A percentile compares a stretch with the other conserved stretches of the same genome.
phyloP scores from a whole-genome alignment of 108 stramenopile species.

The Discostella pseudostelligera region DNA sequence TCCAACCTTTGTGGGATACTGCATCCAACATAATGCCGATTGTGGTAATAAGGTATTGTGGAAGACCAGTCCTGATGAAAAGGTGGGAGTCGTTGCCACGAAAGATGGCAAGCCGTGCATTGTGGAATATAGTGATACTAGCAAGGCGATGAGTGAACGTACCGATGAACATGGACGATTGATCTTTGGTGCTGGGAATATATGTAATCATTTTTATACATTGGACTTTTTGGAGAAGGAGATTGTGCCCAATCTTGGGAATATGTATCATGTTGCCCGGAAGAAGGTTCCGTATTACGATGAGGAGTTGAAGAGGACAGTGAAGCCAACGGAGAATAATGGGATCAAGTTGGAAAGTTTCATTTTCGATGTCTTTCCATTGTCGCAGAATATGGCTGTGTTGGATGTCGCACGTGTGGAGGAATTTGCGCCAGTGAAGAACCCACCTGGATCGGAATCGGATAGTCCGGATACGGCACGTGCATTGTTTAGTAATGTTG shows the following conservation, averaged over 20 bases:
- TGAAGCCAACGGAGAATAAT: conserved; percentile 71
- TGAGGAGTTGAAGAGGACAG: conserved; percentile 51
- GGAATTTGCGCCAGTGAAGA: conserved; percentile 99
- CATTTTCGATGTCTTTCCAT: conserved; percentile 98
- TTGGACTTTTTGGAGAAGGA: conserved; percentile 83
- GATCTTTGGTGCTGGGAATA: conserved; percentile 95
- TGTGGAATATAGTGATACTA: conserved; percentile 93
- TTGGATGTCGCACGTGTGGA: conserved; percentile 86
- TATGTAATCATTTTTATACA: conserved; percentile 98
- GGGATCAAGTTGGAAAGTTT: conserved; percentile 99
- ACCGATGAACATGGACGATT: conserved; percentile 60
- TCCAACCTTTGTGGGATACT: conserved; percentile 94
- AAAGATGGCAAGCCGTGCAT: conserved; percentile 81
- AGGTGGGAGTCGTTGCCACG: conserved; percentile 89
- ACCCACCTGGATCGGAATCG: conserved; percentile 67
- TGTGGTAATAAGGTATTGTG: conserved; percentile 95
- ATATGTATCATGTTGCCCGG: conserved; percentile 92
- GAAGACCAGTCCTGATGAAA: conserved; percentile 86
- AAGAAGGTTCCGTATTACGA: conserved; percentile 97
- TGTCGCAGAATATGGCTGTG: conserved; percentile 83
- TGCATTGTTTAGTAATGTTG: conserved; percentile 57
- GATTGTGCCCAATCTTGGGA: conserved; percentile 76
- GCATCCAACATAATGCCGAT: conserved; percentile 76
- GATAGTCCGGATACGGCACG: conserved; percentile 88
- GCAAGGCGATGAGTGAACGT: conserved; percentile 68